These are phyloP conservation scores for Stygiomarasmius scandens DNA, from an alignment of 1,284 basidiomycete genomes.

Conservation along the genomic window DNA sequence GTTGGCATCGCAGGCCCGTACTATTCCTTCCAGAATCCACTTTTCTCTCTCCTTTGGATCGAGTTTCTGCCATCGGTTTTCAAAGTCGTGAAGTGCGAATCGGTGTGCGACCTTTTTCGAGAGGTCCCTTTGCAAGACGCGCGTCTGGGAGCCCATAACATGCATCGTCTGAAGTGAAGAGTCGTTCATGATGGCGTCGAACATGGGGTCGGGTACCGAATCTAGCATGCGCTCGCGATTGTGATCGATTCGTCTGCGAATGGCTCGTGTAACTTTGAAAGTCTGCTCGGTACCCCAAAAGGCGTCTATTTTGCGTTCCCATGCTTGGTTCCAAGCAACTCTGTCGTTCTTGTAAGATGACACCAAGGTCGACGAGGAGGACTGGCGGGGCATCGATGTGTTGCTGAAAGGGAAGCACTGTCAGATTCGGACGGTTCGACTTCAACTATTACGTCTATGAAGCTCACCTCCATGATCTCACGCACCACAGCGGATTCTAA, in stretches of 20 bases:
- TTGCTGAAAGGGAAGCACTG: no score
- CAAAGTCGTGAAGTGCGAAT: no score
- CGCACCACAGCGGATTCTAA: no score
- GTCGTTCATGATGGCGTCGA: not conserved
- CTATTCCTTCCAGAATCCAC: constrained; percentile 5
- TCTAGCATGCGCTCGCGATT: no score
- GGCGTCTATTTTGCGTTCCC: constrained; percentile 2
- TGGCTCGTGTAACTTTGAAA: not conserved
- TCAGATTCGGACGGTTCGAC: no score
- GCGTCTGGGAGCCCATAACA: not conserved
- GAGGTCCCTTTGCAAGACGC: no score
- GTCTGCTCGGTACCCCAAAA: not conserved
- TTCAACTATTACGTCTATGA: no score
- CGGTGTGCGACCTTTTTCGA: no score
- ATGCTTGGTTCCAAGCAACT: not conserved
- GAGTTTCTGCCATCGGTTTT: not conserved
- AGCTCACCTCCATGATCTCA: no score
- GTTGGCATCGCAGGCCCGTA: not conserved
- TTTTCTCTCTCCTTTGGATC: not conserved
- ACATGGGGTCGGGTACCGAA: not conserved
- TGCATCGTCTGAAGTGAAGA: not conserved
- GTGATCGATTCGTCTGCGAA: not conserved
- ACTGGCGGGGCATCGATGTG: no score
- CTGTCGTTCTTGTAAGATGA: no score
- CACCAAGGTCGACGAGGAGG: no score